These are phyloP conservation scores for Pseudogymnoascus sp. DNA, from an alignment of 2,329 filamentous ascomycete species.

Conservation along the genomic window DNA sequence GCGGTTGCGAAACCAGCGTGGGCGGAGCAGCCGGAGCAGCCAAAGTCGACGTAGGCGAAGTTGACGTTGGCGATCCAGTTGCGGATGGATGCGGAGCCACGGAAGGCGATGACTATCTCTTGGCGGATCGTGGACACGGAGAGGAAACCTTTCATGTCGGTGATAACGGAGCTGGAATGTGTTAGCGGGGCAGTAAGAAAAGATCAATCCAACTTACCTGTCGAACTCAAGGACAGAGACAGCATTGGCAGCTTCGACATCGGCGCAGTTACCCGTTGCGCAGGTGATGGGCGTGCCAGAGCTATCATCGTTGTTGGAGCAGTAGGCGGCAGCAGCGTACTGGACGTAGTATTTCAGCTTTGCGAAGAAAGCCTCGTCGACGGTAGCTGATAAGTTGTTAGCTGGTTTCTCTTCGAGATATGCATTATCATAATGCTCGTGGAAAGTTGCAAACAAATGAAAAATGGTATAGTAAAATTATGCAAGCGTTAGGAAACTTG, in stretches of 20 bases:
- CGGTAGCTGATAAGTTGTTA: constrained; percentile 19
- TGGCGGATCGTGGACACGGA: constrained; percentile 40
- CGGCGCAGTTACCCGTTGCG: constrained; percentile 18
- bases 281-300: constrained; percentile 18
- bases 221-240: constrained; percentile 16
- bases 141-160: constrained; percentile 45
- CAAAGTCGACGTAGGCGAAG: constrained; percentile 19
- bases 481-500: background rate
- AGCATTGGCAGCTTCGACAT: constrained; percentile 16
- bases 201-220: constrained; percentile 6
- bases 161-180: constrained; percentile 31
- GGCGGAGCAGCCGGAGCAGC: constrained; percentile 27
- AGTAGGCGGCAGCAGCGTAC: constrained; percentile 23
- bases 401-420: background rate
- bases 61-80: constrained; percentile 19
- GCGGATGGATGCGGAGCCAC: constrained; percentile 38
- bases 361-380: constrained; percentile 13
- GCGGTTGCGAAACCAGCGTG: constrained; percentile 53
- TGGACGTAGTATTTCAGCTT: constrained; percentile 20
- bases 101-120: constrained; percentile 52
- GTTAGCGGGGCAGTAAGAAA: background rate
- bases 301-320: constrained; percentile 18
- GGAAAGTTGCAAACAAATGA: background rate
- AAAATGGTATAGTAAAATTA: background rate
- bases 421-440: background rate